These are phyloP conservation scores for Schizochytrium sp. DNA, from an alignment of 108 stramenopile genomes.

Conservation along the genomic window DNA sequence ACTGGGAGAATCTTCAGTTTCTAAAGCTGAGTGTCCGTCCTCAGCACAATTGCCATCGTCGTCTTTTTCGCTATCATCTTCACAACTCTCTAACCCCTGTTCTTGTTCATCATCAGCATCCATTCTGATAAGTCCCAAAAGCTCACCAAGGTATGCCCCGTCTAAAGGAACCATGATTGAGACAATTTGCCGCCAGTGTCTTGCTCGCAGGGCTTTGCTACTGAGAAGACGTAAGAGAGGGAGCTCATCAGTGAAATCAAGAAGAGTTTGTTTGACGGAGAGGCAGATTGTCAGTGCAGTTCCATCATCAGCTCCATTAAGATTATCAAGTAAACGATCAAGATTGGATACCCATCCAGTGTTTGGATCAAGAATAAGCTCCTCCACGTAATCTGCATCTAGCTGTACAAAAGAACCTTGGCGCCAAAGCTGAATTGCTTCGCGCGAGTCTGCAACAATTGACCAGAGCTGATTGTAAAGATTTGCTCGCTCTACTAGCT, in stretches of 20 bases:
- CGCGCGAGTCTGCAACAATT: slow-evolving; percentile 40
- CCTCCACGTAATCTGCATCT: not conserved
- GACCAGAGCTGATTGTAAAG: slow-evolving; percentile 35
- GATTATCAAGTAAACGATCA: not conserved
- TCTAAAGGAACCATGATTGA: slow-evolving; percentile 55
- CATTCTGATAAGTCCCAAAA: not conserved
- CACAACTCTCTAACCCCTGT: no score
- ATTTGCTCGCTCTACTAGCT: not conserved
- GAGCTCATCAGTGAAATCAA: slow-evolving; percentile 30
- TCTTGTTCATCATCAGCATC: not conserved
- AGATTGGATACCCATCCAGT: not conserved
- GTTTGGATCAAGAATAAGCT: not conserved
- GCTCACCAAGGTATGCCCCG: not conserved
- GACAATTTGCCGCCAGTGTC: slow-evolving; percentile 27
- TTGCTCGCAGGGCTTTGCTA: not conserved
- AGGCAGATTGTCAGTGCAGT: slow-evolving; percentile 6
- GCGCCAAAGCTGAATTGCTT: not conserved
- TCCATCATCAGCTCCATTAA: not conserved
- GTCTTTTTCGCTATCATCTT: not conserved
- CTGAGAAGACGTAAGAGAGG: not conserved
- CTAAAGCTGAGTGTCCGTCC: not conserved
- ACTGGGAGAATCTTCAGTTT: not conserved
- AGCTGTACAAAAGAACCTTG: not conserved
- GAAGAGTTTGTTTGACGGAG: not conserved
- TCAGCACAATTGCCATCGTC: not conserved